phyloP scores from a whole-genome alignment of 768 basidiomycete genomes.

The Tephrocybe sp. region DNA sequence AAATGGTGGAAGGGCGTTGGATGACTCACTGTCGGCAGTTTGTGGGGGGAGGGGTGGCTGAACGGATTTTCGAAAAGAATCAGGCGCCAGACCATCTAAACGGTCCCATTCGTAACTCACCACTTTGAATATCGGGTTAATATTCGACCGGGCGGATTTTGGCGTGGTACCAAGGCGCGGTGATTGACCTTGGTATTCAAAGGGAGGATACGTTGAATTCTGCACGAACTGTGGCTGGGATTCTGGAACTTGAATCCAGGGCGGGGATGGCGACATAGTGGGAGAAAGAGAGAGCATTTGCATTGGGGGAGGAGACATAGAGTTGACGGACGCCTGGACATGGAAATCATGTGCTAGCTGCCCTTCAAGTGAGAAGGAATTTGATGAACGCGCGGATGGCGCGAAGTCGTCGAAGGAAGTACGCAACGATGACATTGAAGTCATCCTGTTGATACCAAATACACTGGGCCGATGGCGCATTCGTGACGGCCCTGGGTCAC shows the following conservation, averaged over 20 bases:
- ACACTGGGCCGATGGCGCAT: slow-evolving; percentile 62
- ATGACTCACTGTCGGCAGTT: slow-evolving; percentile 28
- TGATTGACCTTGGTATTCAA: slow-evolving; percentile 54
- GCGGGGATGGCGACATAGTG: slow-evolving; percentile 53
- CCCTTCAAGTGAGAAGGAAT: slow-evolving; percentile 75
- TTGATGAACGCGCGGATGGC: slow-evolving; percentile 73
- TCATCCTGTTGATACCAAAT: slow-evolving; percentile 71
- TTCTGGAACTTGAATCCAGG: slow-evolving; percentile 53
- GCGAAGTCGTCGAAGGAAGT: slow-evolving; percentile 76
- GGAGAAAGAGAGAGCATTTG: slow-evolving; percentile 74
- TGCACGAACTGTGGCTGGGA: slow-evolving; percentile 22
- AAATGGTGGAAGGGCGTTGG: slow-evolving; percentile 51
- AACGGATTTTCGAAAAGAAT: slow-evolving; percentile 28
- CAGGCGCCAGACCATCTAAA: slow-evolving; percentile 34
- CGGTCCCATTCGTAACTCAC: slow-evolving; percentile 58
- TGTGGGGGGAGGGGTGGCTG: slow-evolving; percentile 59
- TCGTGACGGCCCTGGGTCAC: slow-evolving; percentile 79
- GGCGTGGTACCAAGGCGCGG: slow-evolving; percentile 62
- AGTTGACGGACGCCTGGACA: slow-evolving; percentile 67
- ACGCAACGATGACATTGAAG: slow-evolving; percentile 73
- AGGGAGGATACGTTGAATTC: slow-evolving; percentile 44
- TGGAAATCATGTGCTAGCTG: slow-evolving; percentile 76
- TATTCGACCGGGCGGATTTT: slow-evolving; percentile 66
- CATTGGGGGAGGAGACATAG: slow-evolving; percentile 75
- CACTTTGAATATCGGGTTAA: slow-evolving; percentile 91